Evolutionary conservation across 1,139 yeast species (phyloP), one percentile per base, ranked within the genome.

Genomic region (Diutina ranongensis): DNA sequence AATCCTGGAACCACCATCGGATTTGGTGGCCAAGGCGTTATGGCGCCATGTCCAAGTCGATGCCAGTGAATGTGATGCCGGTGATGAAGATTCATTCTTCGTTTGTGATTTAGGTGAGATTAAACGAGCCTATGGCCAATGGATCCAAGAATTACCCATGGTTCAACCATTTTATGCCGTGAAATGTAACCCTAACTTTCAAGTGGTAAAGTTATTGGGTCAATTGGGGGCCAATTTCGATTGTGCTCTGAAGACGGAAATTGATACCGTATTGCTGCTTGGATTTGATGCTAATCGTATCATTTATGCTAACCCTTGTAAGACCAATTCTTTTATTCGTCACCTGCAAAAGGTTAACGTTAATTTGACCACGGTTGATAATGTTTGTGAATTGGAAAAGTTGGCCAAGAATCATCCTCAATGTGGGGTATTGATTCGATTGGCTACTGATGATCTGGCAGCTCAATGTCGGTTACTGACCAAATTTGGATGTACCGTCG

Each of bases 301-400:
- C 57, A 75, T 92, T 49, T 92, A 86, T 64, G 97, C 97, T 31
- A 88, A 92, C 57, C 97, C 98, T 20, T 86, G 96, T 64, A 92
- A 92, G 66, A 81, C 92, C 40, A 74, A 78, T 48, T 83, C 95
- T 33, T 86, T 80, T 55, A 68, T 92, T 51, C 74, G 94, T 55
- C 83, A 72, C 59, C 94, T 97, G 2, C 62, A 70, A 20, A 59
- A 65, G 20, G 57, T 61, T 28, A 67, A 71, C 15, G 83, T 92
- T 49, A 64, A 71, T 51, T 71, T 83, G 63, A 87, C 95, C 55
- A 92, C 97, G 0, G 89, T 87, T 58, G 98, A 92, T 65, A 89
- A 88, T 56, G 72, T 76, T 45, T 92, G 85, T 56, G 98, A 92
- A 65, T 71, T 92, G 56, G 65, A 72, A 65, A 92, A 92, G 66